These are phyloP conservation scores for Aspergillus intermedius DNA, from an alignment of 2,329 filamentous ascomycete species.

Conservation along the genomic window DNA sequence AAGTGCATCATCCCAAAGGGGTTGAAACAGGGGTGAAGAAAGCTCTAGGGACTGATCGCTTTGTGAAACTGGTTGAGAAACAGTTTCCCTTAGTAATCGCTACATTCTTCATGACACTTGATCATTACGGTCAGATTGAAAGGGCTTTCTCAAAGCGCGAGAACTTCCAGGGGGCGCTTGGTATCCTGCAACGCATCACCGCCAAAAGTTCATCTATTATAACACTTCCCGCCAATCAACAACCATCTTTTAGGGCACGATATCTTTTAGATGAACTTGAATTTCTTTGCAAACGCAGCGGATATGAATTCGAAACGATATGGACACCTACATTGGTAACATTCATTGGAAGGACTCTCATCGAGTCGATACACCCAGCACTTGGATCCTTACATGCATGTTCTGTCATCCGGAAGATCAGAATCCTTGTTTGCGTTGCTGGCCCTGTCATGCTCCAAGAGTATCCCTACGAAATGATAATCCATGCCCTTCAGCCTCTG, in stretches of 20 bases:
- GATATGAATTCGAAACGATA: constrained; percentile 57
- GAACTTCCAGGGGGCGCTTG: constrained; percentile 54
- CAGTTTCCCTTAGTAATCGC: constrained; percentile 73
- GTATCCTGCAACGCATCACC: constrained; percentile 64
- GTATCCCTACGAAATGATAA: constrained; percentile 84
- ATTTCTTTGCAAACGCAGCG: constrained; percentile 67
- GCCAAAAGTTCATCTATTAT: constrained; percentile 59
- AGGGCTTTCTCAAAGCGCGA: constrained; percentile 57
- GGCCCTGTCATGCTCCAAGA: constrained; percentile 65
- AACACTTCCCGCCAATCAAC: constrained; percentile 67
- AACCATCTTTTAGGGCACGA: constrained; percentile 77
- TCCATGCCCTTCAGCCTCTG: constrained; percentile 72
- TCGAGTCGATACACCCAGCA: constrained; percentile 75
- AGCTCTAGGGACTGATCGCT: constrained; percentile 60
- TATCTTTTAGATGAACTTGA: constrained; percentile 69
- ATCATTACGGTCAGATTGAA: constrained; percentile 69
- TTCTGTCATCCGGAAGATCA: constrained; percentile 76
- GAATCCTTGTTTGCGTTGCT: constrained; percentile 72
- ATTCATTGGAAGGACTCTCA: constrained; percentile 66
- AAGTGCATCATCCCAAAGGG: constrained; percentile 45
- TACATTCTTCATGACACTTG: constrained; percentile 67
- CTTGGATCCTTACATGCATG: constrained; percentile 82
- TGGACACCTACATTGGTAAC: constrained; percentile 73
- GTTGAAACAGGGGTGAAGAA: constrained; percentile 61
- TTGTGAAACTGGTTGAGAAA: constrained; percentile 56